phyloP scores from a whole-genome alignment of 2,329 filamentous ascomycete genomes.

The Geoglossum cookeanum region DNA sequence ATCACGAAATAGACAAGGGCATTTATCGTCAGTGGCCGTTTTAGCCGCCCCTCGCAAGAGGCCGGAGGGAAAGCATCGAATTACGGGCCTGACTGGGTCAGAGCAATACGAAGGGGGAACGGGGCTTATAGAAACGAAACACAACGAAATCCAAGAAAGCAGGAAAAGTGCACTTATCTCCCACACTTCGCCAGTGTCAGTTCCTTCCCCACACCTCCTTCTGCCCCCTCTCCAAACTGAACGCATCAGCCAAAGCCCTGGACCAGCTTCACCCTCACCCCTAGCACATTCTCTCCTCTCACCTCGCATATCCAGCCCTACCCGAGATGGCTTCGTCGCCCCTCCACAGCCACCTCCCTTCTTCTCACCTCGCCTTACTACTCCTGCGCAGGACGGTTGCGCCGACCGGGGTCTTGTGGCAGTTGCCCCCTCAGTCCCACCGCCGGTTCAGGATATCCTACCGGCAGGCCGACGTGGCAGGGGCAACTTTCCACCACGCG shows the following conservation, averaged over 20 bases:
- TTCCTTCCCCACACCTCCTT: not conserved
- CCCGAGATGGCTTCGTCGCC: too few species aligned
- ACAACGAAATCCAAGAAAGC: not conserved
- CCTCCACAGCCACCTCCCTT: too few species aligned
- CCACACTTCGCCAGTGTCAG: not conserved
- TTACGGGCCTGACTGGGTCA: not conserved
- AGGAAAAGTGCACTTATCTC: not conserved
- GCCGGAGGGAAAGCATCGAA: not conserved
- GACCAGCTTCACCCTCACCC: not conserved
- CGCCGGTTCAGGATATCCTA: not conserved
- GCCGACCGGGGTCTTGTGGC: too few species aligned
- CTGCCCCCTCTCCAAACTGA: not conserved
- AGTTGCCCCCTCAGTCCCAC: not conserved
- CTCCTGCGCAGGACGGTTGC: too few species aligned
- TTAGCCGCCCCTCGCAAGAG: not conserved
- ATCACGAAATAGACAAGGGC: not conserved
- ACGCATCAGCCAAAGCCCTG: not conserved
- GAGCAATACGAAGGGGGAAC: not conserved
- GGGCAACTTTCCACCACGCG: not conserved
- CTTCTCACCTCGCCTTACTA: too few species aligned
- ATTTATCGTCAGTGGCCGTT: not conserved
- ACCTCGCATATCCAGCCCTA: too few species aligned
- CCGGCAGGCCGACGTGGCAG: not conserved
- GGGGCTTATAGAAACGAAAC: not conserved
- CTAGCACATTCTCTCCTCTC: too few species aligned